Evolutionary conservation across 306 rosid species (phyloP), one percentile per base, ranked within the genome.

Genomic region (Vicia sativa): DNA sequence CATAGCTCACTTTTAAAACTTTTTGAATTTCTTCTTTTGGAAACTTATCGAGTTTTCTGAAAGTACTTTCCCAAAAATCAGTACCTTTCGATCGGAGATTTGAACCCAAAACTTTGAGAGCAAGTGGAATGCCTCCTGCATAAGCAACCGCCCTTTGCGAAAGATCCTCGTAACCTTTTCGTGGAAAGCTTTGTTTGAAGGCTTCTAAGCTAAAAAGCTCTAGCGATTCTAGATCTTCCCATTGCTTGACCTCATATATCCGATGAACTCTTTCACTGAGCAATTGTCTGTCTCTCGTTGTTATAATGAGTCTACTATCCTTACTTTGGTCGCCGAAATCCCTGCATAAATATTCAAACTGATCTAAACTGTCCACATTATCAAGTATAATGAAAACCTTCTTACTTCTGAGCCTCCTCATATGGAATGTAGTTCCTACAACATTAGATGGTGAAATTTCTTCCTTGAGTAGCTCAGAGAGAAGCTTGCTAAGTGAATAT

Each of bases 101-200:
- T n/a, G 60, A 58, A 42, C 74, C 81, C 60, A 78, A 78, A 7
- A 74, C 48, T 16, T 21, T 57, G 11, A 74, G 50, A 29, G 74
- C 74, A 79, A 58, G 59, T 0, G 83, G 79, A 55, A 25, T 10
- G 1, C 78, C 77, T 0, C 65, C 7, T 13, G 65, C 59, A 35
- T 58, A 58, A 10, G n/a, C 11, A 31, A 73, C 67, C 0, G 34
- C 69, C 19, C 50, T 53, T 55, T 38, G 7, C 14, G 72, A 16
- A 0, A 79, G 26, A 3, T 19, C 7, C 62, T 68, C 42, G 31
- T 54, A 74, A 13, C 63, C 76, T 4, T 2, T 12, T 5, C 11
- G 0, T 1, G 77, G 77, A 18, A 18, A 2, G 0, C 5, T 58
- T 58, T 48, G 0, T 7, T 41, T n/a, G 35, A 77, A 77, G 59